Evolutionary conservation across 177 flowering plant species (phyloP).

Genomic region (Telopea speciosissima): DNA sequence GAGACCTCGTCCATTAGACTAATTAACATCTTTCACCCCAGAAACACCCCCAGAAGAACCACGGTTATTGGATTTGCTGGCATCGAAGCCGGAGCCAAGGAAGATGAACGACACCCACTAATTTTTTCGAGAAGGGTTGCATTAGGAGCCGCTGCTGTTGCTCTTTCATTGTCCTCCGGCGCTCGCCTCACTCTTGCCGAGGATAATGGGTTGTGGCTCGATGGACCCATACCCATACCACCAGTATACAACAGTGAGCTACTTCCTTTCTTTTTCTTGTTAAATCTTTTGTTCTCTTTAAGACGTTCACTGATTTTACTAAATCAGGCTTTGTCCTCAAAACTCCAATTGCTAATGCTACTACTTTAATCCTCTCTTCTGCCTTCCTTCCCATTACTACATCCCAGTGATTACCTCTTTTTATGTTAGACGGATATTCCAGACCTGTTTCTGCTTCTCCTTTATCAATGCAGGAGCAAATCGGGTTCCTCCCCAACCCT

Average conservation of each 20-base stretch:
- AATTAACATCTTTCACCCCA: slow-evolving; percentile 15
- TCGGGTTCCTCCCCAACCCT: too few relatives aligned
- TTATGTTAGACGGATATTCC: too few relatives aligned
- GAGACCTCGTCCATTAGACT: slow-evolving; percentile 31
- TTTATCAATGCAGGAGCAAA: too few relatives aligned
- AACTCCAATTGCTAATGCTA: too few relatives aligned
- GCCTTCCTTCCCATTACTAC: too few relatives aligned
- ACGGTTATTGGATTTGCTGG: slow-evolving; percentile 15
- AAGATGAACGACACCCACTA: slow-evolving; percentile 24
- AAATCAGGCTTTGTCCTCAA: too few relatives aligned
- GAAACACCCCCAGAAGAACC: slow-evolving; percentile 15
- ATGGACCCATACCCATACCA: slow-evolving; percentile 52
- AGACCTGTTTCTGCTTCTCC: too few relatives aligned
- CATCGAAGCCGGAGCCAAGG: slow-evolving; percentile 23
- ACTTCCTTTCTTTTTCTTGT: too few relatives aligned
- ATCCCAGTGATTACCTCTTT: too few relatives aligned
- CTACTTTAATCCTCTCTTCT: too few relatives aligned
- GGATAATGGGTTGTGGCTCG: slow-evolving; percentile 53
- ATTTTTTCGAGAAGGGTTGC: slow-evolving; percentile 49
- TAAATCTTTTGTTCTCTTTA: too few relatives aligned
- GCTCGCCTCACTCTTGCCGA: slow-evolving; percentile 42
- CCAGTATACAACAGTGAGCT: slow-evolving; percentile 57
- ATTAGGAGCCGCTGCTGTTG: slow-evolving; percentile 46
- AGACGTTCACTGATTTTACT: too few relatives aligned
- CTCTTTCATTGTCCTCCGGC: slow-evolving; percentile 27